Conservation (phyloP, 257 asterid species). For the Verbascum thapsus region DNA sequence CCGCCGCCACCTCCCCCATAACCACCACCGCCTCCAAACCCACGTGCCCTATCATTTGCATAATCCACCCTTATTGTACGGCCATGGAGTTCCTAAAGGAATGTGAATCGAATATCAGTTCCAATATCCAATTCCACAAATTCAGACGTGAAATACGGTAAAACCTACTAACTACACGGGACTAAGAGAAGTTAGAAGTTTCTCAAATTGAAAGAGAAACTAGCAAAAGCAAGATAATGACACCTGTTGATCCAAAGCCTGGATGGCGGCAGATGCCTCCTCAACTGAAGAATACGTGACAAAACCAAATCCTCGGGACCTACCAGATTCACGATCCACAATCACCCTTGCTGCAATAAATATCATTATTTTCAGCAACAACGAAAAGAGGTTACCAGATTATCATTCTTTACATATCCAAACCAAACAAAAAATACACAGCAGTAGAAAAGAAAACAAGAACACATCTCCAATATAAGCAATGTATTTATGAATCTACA, state of each 20-base stretch:
- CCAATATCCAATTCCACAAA: not conserved
- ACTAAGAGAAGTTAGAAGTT: not conserved
- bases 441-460: not conserved
- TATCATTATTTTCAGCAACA: not conserved
- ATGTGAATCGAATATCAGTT: conserved; percentile 6
- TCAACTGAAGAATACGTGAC: conserved; percentile 59
- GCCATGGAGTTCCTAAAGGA: conserved; percentile 74
- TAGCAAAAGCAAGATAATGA: not conserved
- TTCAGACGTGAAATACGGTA: not conserved
- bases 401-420: not conserved
- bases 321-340: conserved; percentile 72
- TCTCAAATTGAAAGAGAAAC: not conserved
- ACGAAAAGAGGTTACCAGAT: not conserved
- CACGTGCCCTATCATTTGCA: conserved; percentile 70
- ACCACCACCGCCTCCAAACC: conserved; percentile 49
- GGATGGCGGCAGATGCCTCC: conserved; percentile 89
- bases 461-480: not conserved
- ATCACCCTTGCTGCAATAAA: conserved; percentile 65
- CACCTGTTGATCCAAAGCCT: conserved; percentile 89
- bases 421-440: not conserved
- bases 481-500: not conserved
- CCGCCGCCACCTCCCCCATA: not conserved
- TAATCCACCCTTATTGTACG: conserved; percentile 67
- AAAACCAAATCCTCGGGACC: conserved; percentile 91
- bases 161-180: too few species aligned